Conservation (phyloP, 371 early-diverging fungal genomes). For the Furculomyces boomerangus region DNA sequence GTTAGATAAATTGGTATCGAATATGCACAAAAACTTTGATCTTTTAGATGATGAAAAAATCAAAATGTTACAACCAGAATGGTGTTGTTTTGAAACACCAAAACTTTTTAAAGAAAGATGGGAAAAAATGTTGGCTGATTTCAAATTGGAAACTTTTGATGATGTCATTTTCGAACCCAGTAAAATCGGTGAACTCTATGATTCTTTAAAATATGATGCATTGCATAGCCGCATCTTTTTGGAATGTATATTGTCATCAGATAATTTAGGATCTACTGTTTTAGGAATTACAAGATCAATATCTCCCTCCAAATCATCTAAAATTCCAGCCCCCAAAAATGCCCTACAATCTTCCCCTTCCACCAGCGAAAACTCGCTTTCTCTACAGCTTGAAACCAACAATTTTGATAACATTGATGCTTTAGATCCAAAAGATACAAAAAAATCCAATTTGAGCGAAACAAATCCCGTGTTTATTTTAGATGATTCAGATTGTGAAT, state of each 20-base stretch:
- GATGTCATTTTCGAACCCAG: conserved; percentile 46
- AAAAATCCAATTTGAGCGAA: not conserved
- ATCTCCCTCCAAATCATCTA: not conserved
- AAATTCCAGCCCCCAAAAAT: not conserved
- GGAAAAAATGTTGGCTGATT: conserved; percentile 84
- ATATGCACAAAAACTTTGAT: conserved; percentile 65
- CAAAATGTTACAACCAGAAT: conserved; percentile 17
- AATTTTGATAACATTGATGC: not conserved
- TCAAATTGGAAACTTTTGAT: conserved; percentile 21
- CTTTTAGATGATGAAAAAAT: conserved; percentile 27
- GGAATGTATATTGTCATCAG: conserved; percentile 24
- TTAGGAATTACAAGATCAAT: conserved; percentile 29
- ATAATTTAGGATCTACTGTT: conserved; percentile 31
- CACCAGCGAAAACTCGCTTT: not conserved
- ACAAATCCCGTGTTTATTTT: conserved; percentile 43
- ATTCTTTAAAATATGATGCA: conserved; percentile 88
- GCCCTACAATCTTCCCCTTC: not conserved
- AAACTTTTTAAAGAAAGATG: conserved; percentile 75
- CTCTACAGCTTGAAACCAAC: not conserved
- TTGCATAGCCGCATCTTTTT: conserved; percentile 79
- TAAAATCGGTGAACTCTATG: conserved; percentile 84
- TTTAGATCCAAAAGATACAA: not conserved
- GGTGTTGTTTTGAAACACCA: conserved; percentile 69
- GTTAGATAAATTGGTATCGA: conserved; percentile 41
- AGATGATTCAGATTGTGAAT: not conserved